Base-by-base conservation (phyloP, 1,139 yeast genomes). In the Debaryomyces coudertii region DNA sequence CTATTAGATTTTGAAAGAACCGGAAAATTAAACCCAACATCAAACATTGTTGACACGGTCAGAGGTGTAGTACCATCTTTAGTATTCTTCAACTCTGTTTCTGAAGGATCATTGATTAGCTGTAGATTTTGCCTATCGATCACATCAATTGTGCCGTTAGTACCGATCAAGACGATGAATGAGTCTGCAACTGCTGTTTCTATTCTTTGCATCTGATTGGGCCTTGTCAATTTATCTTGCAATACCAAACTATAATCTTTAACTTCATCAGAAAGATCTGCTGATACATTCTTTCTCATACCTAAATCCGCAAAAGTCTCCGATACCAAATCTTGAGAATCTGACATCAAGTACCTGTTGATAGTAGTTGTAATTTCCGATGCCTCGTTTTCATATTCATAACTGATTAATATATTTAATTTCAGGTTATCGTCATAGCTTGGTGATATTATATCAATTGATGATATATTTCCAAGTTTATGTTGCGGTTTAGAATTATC, bases 1-100 rank as follows among this genome's bases (percentile, higher is more conserved):
- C 50, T 46, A 15, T 58, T 60, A 18, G 58, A 45, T 15, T 49
- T 46, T 6, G 55, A 44, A 2, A 64, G 35, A 18, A 48, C 47
- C 0, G 82, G 77, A 42, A 82, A 73, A 28, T 66, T 62, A 55
- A 76, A 85, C 0, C 92, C 92, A 6, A 80, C 75, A 54, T 85
- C 89, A 27, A 76, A 67, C 8, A 85, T 58, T 1, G 81, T 69
- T 3, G 73, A 58, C 1, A 83, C 69, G 0, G 69, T 53, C 1
- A 53, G 37, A 4, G 78, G 74, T 5, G 43, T 39, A 1, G 43
- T 28, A 5, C 33, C 40, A 3, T 45, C 49, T 12, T 37, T 43
- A 8, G 34, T 25, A 5, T 34, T 16, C 12, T 20, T 34, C 14
- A 8, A 15, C 16, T 43, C 42, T n/a, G n/a, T 11, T 6, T 29